phyloP scores from a whole-genome alignment of 495 filamentous ascomycete species.

The Neurospora sp. region DNA sequence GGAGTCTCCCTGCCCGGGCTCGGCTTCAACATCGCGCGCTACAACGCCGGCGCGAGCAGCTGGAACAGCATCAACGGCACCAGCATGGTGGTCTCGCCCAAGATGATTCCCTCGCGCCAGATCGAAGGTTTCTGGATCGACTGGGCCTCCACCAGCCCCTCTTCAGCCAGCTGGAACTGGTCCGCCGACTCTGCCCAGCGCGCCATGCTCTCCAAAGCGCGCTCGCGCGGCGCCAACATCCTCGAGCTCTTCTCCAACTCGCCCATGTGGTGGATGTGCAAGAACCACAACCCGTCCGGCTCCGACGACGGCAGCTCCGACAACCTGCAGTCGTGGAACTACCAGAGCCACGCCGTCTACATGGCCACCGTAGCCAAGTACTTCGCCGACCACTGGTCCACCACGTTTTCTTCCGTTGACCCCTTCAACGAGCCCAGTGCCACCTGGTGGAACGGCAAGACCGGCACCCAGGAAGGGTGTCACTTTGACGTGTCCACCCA shows the following conservation, averaged over 20 bases:
- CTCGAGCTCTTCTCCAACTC: constrained; percentile 33
- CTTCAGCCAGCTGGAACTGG: constrained; percentile 25
- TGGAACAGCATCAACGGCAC: constrained; percentile 23
- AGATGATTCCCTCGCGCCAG: constrained; percentile 24
- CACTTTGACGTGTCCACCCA: constrained; percentile 22
- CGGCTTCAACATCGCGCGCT: constrained; percentile 30
- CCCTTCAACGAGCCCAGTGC: constrained; percentile 30
- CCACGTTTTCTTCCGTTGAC: constrained; percentile 24
- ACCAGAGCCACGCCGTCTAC: constrained; percentile 25
- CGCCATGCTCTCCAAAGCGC: constrained; percentile 24
- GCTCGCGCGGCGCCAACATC: constrained; percentile 19
- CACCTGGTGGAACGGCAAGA: constrained; percentile 27
- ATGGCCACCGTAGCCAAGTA: constrained; percentile 30
- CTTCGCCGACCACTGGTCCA: constrained; percentile 23
- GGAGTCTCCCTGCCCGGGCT: constrained; percentile 22
- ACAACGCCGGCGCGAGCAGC: constrained; percentile 28
- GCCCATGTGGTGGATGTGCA: constrained; percentile 33
- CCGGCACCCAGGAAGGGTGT: constrained; percentile 28
- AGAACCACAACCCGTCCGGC: constrained; percentile 29
- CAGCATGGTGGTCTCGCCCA: constrained; percentile 23
- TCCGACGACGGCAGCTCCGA: constrained; percentile 17
- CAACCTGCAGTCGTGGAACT: constrained; percentile 31
- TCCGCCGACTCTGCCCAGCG: constrained; percentile 21
- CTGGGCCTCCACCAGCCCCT: constrained; percentile 16
- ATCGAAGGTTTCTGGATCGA: constrained; percentile 29